Percentiles rank a stretch among this genome's conserved stretches.
phyloP scores from a whole-genome alignment of 495 filamentous ascomycete genomes.

The Tuber borchii region DNA sequence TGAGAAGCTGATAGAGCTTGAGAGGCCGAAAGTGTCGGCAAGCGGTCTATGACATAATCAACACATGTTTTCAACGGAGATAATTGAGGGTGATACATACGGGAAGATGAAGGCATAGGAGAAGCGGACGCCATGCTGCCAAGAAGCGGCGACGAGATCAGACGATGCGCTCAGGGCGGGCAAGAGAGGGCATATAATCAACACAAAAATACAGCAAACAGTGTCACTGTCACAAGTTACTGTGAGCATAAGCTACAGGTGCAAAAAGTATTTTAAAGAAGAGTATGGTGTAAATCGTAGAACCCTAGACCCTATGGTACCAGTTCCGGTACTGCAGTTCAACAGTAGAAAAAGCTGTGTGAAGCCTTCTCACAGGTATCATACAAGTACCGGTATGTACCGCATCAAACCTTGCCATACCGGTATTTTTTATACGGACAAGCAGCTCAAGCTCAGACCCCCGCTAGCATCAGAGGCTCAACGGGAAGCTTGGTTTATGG shows the following conservation, averaged over 20 bases:
- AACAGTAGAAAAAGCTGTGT: background rate
- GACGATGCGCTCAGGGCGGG: background rate
- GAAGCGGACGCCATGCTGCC: conserved; percentile 6
- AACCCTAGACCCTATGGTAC: background rate
- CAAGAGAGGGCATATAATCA: background rate
- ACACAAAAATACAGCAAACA: background rate
- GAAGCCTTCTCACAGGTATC: background rate
- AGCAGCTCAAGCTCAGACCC: background rate
- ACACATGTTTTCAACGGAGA: conserved; percentile 4
- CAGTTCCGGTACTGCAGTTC: background rate
- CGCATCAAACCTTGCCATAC: no score
- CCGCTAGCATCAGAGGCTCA: background rate
- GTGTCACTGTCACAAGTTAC: background rate
- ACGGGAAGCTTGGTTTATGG: background rate
- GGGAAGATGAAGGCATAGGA: background rate
- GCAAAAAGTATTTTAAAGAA: background rate
- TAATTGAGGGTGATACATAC: background rate
- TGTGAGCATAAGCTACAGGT: background rate
- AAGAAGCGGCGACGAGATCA: conserved; percentile 4
- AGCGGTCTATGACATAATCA: conserved; percentile 52
- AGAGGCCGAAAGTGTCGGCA: conserved; percentile 83
- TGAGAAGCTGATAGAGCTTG: conserved; percentile 66
- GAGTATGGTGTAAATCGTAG: background rate
- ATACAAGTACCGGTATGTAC: no score
- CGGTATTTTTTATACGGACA: background rate